These are phyloP conservation scores for Candida argentea DNA, from an alignment of 805 yeast species.

Conservation along the genomic window DNA sequence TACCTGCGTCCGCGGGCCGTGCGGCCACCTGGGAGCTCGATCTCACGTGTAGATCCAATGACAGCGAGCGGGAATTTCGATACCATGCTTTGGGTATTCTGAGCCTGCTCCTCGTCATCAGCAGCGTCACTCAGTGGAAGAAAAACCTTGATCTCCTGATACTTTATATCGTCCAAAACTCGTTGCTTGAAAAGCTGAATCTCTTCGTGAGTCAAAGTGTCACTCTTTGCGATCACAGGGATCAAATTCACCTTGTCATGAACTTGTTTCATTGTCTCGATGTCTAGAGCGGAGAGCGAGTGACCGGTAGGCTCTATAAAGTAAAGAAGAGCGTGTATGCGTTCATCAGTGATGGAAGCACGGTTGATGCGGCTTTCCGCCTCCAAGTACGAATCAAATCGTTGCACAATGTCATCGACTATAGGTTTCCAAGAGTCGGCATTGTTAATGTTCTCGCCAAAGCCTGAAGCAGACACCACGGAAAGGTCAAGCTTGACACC, in stretches of 20 bases:
- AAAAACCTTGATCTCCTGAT: constrained; percentile 65
- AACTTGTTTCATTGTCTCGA: constrained; percentile 76
- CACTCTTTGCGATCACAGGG: constrained; percentile 92
- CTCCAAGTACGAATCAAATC: constrained; percentile 85
- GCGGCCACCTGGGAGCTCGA: constrained; percentile 66
- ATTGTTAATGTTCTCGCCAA: constrained; percentile 83
- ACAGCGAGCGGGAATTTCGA: constrained; percentile 83
- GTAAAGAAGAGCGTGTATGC: constrained; percentile 89
- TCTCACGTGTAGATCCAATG: constrained; percentile 75
- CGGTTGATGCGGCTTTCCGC: constrained; percentile 79
- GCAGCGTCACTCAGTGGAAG: constrained; percentile 67
- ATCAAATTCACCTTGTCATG: constrained; percentile 89
- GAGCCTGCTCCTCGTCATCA: constrained; percentile 76
- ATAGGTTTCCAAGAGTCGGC: constrained; percentile 74
- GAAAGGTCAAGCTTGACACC: constrained; percentile 81
- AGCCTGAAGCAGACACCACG: constrained; percentile 86
- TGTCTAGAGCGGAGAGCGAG: constrained; percentile 78
- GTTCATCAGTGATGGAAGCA: constrained; percentile 58
- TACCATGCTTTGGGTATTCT: constrained; percentile 56
- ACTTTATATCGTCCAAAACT: constrained; percentile 64
- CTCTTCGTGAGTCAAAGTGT: constrained; percentile 85
- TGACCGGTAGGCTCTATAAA: constrained; percentile 98
- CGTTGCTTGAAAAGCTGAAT: constrained; percentile 63
- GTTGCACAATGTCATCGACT: constrained; percentile 73
- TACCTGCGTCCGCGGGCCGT: constrained; percentile 82